A percentile compares a stretch with the other conserved stretches of the same genome.
Conservation (phyloP, 2,329 filamentous ascomycete genomes). For the Hymenoscyphus salicellus region DNA sequence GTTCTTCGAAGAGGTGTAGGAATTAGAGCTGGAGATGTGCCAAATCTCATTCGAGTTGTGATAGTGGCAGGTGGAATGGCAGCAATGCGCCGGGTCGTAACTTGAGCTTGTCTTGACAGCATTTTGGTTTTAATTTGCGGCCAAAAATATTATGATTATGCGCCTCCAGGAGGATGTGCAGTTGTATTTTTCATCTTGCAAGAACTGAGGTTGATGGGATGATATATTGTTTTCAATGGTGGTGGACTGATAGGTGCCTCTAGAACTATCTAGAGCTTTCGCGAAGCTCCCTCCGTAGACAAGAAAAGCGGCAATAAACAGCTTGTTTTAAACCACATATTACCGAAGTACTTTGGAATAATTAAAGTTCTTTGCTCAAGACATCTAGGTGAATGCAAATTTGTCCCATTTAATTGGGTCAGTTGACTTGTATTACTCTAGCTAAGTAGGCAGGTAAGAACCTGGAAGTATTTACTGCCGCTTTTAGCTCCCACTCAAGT, state of each 20-base stretch:
- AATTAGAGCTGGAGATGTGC: conserved; percentile 12
- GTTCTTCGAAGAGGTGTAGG: conserved; percentile 17
- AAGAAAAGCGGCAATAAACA: too few species aligned
- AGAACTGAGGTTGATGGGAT: background rate
- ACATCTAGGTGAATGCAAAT: too few species aligned
- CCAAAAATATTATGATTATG: background rate
- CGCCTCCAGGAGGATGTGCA: conserved; percentile 3
- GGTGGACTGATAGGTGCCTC: background rate
- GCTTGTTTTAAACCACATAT: too few species aligned
- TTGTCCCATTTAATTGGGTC: too few species aligned
- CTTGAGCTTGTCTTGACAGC: conserved; percentile 28
- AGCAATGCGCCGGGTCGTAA: conserved; percentile 30
- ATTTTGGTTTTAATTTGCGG: conserved; percentile 22
- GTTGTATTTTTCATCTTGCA: conserved; percentile 12
- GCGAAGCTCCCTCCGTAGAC: background rate
- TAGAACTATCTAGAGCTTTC: background rate
- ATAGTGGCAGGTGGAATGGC: background rate
- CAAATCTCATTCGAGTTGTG: conserved; percentile 12
- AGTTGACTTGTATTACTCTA: too few species aligned
- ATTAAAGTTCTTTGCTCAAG: background rate
- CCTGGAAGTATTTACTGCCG: background rate
- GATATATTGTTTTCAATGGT: background rate
- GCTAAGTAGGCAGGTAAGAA: background rate
- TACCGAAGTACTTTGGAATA: too few species aligned
- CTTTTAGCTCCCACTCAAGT: too few species aligned